Base-by-base conservation (phyloP, 768 basidiomycete genomes). In the Rhodotorula babjevae region DNA sequence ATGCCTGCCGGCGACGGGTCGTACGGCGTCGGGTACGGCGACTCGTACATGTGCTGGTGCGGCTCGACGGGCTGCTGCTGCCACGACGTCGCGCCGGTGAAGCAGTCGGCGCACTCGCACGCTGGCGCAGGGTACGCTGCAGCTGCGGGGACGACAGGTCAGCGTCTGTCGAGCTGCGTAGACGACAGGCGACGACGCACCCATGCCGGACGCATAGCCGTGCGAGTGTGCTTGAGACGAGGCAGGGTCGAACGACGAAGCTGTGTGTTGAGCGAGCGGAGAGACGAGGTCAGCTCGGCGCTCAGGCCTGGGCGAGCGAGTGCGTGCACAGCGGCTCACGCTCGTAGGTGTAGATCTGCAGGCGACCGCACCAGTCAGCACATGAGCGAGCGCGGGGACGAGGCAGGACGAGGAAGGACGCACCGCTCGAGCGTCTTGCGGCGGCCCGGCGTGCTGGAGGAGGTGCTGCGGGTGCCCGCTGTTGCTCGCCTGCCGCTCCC, bases 41-140 rank as follows among this genome's bases (percentile, higher is more conserved):
- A 7, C 21, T 25, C 3, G 2, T 29, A 5, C 8, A 19, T 5
- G n/a, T 16, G 14, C 7, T n/a, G 15, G n/a, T 16, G 14, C 7
- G n/a, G 15, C 27, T 16, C 8, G 27, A 23, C 10, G 42, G 19
- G 29, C 14, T 8, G 21, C 8, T 52, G 29, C 4, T 5, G 47
- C 16, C 19, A 49, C 47, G 47, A n/a, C 12, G 29, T 1, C 4
- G 15, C 9, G 4, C 23, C 33, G 2, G 19, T 3, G 50, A 29
- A 25, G 46, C 64, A 65, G 29, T 65, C 56, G 31, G 64, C 14
- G 64, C 64, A 65, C 46, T 10, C 3, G 64, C 64, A 65, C 9
- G 64, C 42, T 5, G 63, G 6, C 9, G 63, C 6, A 1, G 52
- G 27, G 53, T 50, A 65, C 18, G 42, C 6, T 7, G 7, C n/a